Evolutionary conservation across 352 stramenopile species (phyloP).

Genomic region (Blastocystis sp.): DNA sequence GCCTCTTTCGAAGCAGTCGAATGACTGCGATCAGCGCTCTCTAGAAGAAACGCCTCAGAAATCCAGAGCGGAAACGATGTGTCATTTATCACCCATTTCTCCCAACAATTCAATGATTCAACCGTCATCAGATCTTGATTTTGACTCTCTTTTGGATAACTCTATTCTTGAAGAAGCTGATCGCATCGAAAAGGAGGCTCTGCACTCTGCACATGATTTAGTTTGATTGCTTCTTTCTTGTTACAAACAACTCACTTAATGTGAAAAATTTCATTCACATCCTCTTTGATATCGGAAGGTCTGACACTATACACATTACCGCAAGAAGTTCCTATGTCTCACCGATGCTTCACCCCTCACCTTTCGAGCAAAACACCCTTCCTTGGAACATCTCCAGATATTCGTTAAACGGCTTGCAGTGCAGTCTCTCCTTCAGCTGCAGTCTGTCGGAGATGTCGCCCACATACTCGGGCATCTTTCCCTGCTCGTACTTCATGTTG

Average conservation of each 20-base stretch:
- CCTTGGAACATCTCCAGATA: slow-evolving; percentile 54
- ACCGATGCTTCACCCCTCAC: not conserved
- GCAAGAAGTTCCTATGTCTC: not conserved
- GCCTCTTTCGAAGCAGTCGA: not conserved
- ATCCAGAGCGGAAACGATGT: not conserved
- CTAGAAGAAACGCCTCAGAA: not conserved
- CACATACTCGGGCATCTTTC: not conserved
- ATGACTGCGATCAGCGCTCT: too few relatives aligned
- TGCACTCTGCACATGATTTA: not conserved
- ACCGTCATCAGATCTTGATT: not conserved
- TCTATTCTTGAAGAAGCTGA: not conserved
- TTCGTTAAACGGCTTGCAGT: slow-evolving; percentile 31
- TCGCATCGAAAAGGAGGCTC: not conserved
- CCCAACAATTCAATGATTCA: not conserved
- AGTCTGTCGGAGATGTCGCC: slow-evolving; percentile 39
- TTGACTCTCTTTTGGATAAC: not conserved
- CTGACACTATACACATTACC: slow-evolving; percentile 8
- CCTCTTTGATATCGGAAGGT: slow-evolving; percentile 1
- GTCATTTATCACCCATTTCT: not conserved
- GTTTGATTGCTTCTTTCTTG: not conserved
- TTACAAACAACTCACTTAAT: slow-evolving; percentile 52
- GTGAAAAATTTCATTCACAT: slow-evolving; percentile 47
- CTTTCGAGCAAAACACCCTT: not conserved
- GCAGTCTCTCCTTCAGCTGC: slow-evolving; percentile 28
- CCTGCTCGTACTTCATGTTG: not conserved